A percentile compares a stretch with the other conserved stretches of the same genome.
These are phyloP conservation scores for Lactarius quietus DNA, from an alignment of 768 basidiomycete genomes.

Conservation along the genomic window DNA sequence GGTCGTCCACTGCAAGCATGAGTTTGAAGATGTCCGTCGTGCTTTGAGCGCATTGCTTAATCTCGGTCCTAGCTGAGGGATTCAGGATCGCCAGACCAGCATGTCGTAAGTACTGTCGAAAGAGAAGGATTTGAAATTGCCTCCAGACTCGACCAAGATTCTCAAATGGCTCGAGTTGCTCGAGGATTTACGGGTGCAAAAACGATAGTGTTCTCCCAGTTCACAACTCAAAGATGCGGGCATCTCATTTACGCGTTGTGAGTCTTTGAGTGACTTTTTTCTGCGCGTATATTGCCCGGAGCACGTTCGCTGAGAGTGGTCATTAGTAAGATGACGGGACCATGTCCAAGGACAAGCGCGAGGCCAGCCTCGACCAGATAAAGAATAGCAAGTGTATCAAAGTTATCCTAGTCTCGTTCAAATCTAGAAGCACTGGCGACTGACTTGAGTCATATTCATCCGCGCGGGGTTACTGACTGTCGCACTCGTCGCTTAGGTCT, in stretches of 20 bases:
- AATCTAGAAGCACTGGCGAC: conserved; percentile 87
- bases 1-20: no score
- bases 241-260: conserved; percentile 81
- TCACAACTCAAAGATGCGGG: conserved; percentile 70
- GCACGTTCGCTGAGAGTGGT: conserved; percentile 5
- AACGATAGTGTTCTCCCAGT: conserved; percentile 96
- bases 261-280: conserved; percentile 44
- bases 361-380: conserved; percentile 71
- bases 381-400: conserved; percentile 51
- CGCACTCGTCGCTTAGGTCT: conserved; percentile 52
- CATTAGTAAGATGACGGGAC: no score
- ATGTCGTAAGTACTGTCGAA: conserved; percentile 51
- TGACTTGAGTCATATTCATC: neutral
- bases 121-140: conserved; percentile 39
- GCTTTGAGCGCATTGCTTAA: conserved; percentile 85
- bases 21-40: conserved; percentile 91
- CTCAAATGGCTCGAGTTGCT: no score
- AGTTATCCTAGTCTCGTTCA: conserved; percentile 94
- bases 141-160: conserved; percentile 82
- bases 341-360: conserved; percentile 75
- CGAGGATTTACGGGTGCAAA: conserved; percentile 52
- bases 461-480: neutral
- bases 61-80: conserved; percentile 82
- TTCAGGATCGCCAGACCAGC: conserved; percentile 98
- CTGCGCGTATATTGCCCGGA: neutral